Percentiles rank a stretch among this genome's conserved stretches.
Evolutionary conservation across 345 rosid species (phyloP).

Genomic region (Cardamine resedifolia): DNA sequence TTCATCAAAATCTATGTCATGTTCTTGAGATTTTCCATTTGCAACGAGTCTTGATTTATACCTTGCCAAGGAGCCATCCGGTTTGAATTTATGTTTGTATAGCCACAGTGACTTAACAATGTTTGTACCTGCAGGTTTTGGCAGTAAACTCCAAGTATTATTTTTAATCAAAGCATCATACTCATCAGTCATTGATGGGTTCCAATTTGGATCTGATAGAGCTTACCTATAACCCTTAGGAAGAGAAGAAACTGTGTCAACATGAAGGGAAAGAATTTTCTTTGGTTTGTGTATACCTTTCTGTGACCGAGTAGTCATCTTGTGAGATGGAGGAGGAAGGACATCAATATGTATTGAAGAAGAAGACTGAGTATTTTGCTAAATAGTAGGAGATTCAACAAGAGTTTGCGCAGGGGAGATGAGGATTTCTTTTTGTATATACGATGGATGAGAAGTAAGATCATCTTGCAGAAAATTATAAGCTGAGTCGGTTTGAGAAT

Average conservation of each 20-base stretch:
- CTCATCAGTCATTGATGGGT: background rate
- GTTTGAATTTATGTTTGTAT: background rate
- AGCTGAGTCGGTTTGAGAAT: too few relatives aligned
- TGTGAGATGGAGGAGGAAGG: too few relatives aligned
- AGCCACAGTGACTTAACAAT: background rate
- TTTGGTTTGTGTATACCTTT: too few relatives aligned
- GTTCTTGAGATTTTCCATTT: background rate
- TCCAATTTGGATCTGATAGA: background rate
- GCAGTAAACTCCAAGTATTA: background rate
- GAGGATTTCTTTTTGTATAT: too few relatives aligned
- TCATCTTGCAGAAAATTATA: too few relatives aligned
- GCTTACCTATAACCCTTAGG: background rate
- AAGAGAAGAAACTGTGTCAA: fast-evolving
- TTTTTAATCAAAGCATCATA: background rate
- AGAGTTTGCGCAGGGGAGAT: too few relatives aligned
- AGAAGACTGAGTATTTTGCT: too few relatives aligned
- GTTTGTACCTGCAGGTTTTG: background rate
- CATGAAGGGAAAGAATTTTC: too few relatives aligned
- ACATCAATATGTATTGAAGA: too few relatives aligned
- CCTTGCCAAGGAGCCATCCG: background rate
- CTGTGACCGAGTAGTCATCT: too few relatives aligned
- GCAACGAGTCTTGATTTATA: background rate
- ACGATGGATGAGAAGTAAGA: too few relatives aligned
- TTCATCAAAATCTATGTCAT: background rate
- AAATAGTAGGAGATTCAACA: too few relatives aligned